Percentiles rank a stretch among this genome's conserved stretches.
Evolutionary conservation across 2,329 filamentous ascomycete species (phyloP).

Genomic region (Colletotrichum lentis): DNA sequence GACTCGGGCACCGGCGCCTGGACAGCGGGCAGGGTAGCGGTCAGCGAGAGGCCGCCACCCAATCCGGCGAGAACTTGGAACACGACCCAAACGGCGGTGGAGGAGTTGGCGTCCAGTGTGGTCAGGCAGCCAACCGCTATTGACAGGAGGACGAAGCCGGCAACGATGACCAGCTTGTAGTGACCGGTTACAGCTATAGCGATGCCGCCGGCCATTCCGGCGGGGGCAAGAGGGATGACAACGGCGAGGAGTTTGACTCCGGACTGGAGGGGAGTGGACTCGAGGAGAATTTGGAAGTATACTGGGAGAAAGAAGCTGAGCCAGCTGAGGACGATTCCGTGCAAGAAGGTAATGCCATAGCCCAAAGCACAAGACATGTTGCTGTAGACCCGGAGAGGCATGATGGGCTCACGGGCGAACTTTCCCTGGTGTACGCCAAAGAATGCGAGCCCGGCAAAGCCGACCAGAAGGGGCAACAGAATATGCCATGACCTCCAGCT

Average conservation of each 20-base stretch:
- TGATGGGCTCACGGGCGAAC: too few species aligned
- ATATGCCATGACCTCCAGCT: too few species aligned
- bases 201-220: slow-evolving; percentile 42
- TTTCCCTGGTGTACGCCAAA: too few species aligned
- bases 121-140: slow-evolving; percentile 40
- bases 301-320: slow-evolving; percentile 53
- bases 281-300: slow-evolving; percentile 55
- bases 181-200: slow-evolving; percentile 43
- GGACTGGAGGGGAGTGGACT: slow-evolving; percentile 45
- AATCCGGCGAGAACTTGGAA: slow-evolving; percentile 52
- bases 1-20: slow-evolving; percentile 50
- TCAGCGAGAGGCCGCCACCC: slow-evolving; percentile 54
- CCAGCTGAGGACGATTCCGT: slow-evolving; percentile 69
- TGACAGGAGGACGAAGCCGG: slow-evolving; percentile 51
- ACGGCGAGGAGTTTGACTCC: slow-evolving; percentile 48
- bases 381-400: too few species aligned
- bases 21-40: slow-evolving; percentile 54
- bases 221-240: slow-evolving; percentile 44
- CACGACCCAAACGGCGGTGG: slow-evolving; percentile 51
- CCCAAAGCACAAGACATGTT: too few species aligned
- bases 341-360: slow-evolving; percentile 67
- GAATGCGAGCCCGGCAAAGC: too few species aligned
- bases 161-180: slow-evolving; percentile 48
- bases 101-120: slow-evolving; percentile 49
- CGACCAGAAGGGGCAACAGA: too few species aligned